Percentiles rank a stretch among this genome's conserved stretches.
These are phyloP conservation scores for Apiospora phragmitis DNA, from an alignment of 2,329 filamentous ascomycete species.

Conservation along the genomic window DNA sequence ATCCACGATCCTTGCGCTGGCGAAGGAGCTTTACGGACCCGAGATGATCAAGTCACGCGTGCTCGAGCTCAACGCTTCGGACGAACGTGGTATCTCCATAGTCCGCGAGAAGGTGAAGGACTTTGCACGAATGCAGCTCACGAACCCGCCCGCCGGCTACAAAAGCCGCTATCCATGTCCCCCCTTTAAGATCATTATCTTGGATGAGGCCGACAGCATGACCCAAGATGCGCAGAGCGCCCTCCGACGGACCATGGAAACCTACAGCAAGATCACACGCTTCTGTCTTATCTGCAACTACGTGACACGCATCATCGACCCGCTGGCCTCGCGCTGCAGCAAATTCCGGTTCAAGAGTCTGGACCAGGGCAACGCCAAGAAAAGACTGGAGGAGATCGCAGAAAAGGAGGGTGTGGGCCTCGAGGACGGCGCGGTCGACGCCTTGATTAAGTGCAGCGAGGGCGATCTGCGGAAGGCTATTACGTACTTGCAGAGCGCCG, in stretches of 20 bases:
- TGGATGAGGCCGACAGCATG: constrained; percentile 98
- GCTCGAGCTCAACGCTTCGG: constrained; percentile 98
- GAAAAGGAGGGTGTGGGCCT: constrained; percentile 72
- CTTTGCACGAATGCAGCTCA: constrained; percentile 93
- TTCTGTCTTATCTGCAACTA: constrained; percentile 99
- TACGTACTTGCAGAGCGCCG: constrained; percentile 94
- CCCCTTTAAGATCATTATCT: constrained; percentile 97
- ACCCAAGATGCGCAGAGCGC: constrained; percentile 97
- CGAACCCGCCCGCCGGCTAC: constrained; percentile 72
- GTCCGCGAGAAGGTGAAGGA: constrained; percentile 98
- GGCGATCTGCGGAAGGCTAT: constrained; percentile 96
- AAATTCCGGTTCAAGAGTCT: constrained; percentile 98
- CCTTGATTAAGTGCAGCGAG: constrained; percentile 83
- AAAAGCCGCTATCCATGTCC: constrained; percentile 82
- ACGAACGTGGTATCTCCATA: constrained; percentile 96
- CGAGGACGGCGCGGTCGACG: constrained; percentile 78
- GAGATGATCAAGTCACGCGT: constrained; percentile 91
- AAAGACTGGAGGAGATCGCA: constrained; percentile 81
- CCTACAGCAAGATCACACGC: constrained; percentile 91
- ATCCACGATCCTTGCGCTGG: constrained; percentile 92
- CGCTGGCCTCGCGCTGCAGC: constrained; percentile 86
- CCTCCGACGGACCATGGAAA: constrained; percentile 94
- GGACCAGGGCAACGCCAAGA: constrained; percentile 80
- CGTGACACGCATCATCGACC: constrained; percentile 96
- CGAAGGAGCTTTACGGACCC: constrained; percentile 95